Evolutionary conservation across 140 eudicot genomes (phyloP).

Genomic region (Ambrosia hybrid): DNA sequence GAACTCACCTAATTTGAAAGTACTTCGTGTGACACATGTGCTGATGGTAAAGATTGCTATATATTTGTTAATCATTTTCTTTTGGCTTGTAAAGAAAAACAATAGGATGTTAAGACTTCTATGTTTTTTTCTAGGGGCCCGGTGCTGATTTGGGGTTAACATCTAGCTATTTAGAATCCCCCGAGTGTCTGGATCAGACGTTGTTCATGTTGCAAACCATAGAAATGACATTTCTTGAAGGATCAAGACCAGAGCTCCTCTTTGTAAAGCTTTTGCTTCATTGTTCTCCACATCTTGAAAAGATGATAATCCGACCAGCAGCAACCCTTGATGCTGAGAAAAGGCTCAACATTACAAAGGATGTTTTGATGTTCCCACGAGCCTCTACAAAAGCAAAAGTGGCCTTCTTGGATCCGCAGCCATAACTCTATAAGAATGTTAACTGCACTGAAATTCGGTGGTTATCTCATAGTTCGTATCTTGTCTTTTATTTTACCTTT

Average conservation of each 20-base stretch:
- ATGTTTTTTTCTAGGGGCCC: slow-evolving; percentile 3
- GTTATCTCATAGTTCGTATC: background rate
- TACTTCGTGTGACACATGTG: background rate
- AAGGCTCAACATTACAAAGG: slow-evolving; percentile 10
- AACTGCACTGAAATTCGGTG: background rate
- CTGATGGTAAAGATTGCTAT: background rate
- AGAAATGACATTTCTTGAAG: background rate
- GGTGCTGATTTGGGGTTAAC: slow-evolving; percentile 7
- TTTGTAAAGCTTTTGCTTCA: slow-evolving; percentile 23
- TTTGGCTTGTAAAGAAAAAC: background rate
- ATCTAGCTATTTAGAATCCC: slow-evolving; percentile 6
- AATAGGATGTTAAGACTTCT: background rate
- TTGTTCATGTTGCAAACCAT: background rate
- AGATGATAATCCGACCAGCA: background rate
- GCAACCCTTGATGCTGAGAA: background rate
- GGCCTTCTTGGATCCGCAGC: background rate
- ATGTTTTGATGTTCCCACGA: slow-evolving; percentile 15
- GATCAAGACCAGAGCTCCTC: slow-evolving; percentile 21
- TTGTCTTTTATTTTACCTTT: background rate
- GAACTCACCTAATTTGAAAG: slow-evolving; percentile 17
- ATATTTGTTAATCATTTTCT: background rate
- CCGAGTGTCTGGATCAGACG: slow-evolving; percentile 1
- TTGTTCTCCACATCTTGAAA: slow-evolving; percentile 23
- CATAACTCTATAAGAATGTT: slow-evolving; percentile 2
- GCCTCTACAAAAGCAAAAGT: slow-evolving; percentile 27